Evolutionary conservation across 78 protist species (phyloP), one percentile per base, ranked within the genome.

Genomic region (Blattamonas nauphoetae): DNA sequence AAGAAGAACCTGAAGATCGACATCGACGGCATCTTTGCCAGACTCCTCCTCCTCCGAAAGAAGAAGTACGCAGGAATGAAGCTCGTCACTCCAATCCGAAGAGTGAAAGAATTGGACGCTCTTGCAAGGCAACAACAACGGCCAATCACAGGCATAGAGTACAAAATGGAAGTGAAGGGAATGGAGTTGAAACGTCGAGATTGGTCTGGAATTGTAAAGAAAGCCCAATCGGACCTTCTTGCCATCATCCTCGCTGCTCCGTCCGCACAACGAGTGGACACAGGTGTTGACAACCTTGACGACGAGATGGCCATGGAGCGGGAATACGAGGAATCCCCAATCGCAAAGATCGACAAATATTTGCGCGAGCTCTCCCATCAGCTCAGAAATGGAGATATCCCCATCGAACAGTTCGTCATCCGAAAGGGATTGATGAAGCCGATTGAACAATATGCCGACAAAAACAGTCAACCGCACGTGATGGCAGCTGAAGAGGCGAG

Each of bases 161-260:
- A 5, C 41, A 11, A 33, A 11, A 0, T 11, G 41, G 95, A 94
- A 44, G 79, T 90, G 42, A 97, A 97, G 91, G 99, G 99, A 35
- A 71, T 98, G 1, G 99, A 97, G 86, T 85, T 97, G 0, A 99
- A 97, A 5, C 92, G 99, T 0, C 91, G 99, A 4, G 99, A 98
- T 86, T 98, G 99, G 98, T 98, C 97, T 85, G 91, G 77, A 21
- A 88, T 97, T 1, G 85, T 98, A 0, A 84, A 89, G 34, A 85
- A 89, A 2, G 89, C 85, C 21, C 95, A 97, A 0, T 45, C 81
- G 42, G 41, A 86, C 2, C 81, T 94, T 0, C 88, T 95, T 43
- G 95, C 90, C 41, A 85, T 86, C 1, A 89, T 89, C 64, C 90
- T 94, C 43, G 46, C 91, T 0, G 93, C 80, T 43, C 45, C 78